Evolutionary conservation across 1,284 basidiomycete genomes (phyloP).

Genomic region (Peniophora sp.): DNA sequence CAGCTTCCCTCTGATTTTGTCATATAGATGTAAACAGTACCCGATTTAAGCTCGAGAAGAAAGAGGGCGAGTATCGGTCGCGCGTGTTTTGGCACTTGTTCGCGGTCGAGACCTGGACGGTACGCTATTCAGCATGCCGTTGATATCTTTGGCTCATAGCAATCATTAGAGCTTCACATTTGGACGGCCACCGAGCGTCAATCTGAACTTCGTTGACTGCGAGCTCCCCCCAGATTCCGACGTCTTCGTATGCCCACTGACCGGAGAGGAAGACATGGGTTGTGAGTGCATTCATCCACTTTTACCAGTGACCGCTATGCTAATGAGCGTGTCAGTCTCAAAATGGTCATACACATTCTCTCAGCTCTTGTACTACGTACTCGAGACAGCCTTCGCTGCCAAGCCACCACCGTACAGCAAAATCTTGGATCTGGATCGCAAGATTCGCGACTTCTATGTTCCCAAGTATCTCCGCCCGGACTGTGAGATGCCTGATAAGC

Average conservation of each 20-base stretch:
- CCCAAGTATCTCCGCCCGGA: conserved; percentile 37
- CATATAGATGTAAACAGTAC: conserved; percentile 51
- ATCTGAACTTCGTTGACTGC: conserved; percentile 46
- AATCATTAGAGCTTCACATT: conserved; percentile 47
- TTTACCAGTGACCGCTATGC: background rate
- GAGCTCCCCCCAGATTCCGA: conserved; percentile 42
- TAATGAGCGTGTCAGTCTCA: conserved; percentile 30
- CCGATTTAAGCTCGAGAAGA: conserved; percentile 46
- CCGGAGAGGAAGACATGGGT: conserved; percentile 32
- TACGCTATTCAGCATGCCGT: conserved; percentile 21
- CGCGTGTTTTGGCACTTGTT: conserved; percentile 63
- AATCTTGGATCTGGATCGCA: conserved; percentile 35
- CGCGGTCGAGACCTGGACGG: conserved; percentile 47
- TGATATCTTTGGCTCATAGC: background rate
- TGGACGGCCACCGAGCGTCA: conserved; percentile 53
- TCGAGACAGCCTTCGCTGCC: conserved; percentile 46
- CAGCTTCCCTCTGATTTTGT: background rate
- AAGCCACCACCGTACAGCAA: conserved; percentile 38
- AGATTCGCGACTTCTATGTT: conserved; percentile 38
- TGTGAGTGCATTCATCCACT: conserved; percentile 30
- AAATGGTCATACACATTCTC: conserved; percentile 50
- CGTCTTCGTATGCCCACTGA: conserved; percentile 24
- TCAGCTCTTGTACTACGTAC: conserved; percentile 41
- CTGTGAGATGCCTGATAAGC: conserved; percentile 17
- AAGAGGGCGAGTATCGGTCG: conserved; percentile 37